Percentiles rank a stretch among this genome's conserved stretches.
phyloP scores from a whole-genome alignment of 495 filamentous ascomycete species.

The Stereocaulon alpinum region DNA sequence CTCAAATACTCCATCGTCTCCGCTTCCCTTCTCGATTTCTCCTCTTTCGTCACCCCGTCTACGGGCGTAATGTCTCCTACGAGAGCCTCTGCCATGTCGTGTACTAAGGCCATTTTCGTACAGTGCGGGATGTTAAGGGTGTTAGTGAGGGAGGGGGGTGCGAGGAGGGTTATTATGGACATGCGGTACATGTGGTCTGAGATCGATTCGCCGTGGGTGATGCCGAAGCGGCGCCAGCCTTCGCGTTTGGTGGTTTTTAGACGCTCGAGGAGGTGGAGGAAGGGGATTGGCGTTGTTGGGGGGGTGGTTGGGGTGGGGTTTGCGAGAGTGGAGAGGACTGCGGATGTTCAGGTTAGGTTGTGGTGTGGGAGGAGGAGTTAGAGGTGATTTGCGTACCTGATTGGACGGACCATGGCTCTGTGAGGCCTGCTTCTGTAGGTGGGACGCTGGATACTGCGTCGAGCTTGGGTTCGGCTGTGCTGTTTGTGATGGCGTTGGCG shows the following conservation, averaged over 20 bases:
- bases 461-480: background rate
- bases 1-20: slow-evolving; percentile 86
- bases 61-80: slow-evolving; percentile 95
- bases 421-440: background rate
- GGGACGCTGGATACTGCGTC: background rate
- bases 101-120: slow-evolving; percentile 85
- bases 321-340: slow-evolving; percentile 20
- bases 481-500: background rate
- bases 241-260: slow-evolving; percentile 93
- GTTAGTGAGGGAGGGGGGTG: slow-evolving; percentile 61
- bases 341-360: slow-evolving; percentile 8
- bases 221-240: slow-evolving; percentile 84
- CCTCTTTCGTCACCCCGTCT: slow-evolving; percentile 51
- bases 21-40: slow-evolving; percentile 80
- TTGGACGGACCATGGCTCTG: slow-evolving; percentile 27
- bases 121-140: slow-evolving; percentile 69
- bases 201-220: slow-evolving; percentile 70
- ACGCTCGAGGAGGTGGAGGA: slow-evolving; percentile 86
- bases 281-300: slow-evolving; percentile 62
- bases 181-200: slow-evolving; percentile 99
- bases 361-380: slow-evolving; percentile 18
- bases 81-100: slow-evolving; percentile 93
- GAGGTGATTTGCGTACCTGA: slow-evolving; percentile 18
- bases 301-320: slow-evolving; percentile 20
- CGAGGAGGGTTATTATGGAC: slow-evolving; percentile 91